Evolutionary conservation across 805 yeast species (phyloP).

Genomic region (Zygoascus biomembranicola): DNA sequence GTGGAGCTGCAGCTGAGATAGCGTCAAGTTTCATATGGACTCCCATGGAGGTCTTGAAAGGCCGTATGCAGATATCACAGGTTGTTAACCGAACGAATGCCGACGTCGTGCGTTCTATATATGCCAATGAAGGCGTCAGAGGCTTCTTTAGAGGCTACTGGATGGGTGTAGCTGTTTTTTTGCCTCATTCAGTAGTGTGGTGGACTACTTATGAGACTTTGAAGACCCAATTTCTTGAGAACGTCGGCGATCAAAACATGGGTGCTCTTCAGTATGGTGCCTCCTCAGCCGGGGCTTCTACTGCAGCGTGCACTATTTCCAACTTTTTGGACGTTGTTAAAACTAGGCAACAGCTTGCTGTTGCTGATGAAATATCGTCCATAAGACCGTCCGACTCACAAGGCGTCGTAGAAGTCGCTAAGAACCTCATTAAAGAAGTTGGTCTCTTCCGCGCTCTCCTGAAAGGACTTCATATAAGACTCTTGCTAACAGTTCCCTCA

Average conservation of each 20-base stretch:
- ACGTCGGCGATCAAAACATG: conserved; percentile 7
- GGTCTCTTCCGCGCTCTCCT: conserved; percentile 30
- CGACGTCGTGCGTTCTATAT: conserved; percentile 30
- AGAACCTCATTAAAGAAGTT: conserved; percentile 29
- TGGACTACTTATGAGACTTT: conserved; percentile 30
- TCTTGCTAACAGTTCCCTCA: conserved; percentile 32
- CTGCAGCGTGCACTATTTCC: conserved; percentile 29
- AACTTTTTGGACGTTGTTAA: conserved; percentile 35
- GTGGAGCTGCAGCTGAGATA: conserved; percentile 34
- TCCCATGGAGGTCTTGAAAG: conserved; percentile 40
- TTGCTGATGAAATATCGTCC: conserved; percentile 29
- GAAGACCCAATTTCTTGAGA: conserved; percentile 2
- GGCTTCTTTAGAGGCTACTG: conserved; percentile 75
- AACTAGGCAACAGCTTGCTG: conserved; percentile 38
- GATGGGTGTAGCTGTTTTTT: conserved; percentile 36
- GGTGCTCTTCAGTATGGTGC: conserved; percentile 22
- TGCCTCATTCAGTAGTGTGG: conserved; percentile 37
- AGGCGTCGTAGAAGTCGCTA: conserved; percentile 28
- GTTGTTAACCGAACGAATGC: conserved; percentile 8
- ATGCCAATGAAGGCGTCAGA: conserved; percentile 54
- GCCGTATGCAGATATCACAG: conserved; percentile 33
- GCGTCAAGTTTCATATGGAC: conserved; percentile 34
- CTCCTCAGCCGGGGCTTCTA: conserved; percentile 31
- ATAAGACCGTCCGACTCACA: conserved; percentile 32
- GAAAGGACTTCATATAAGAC: conserved; percentile 31